These are phyloP conservation scores for Boletus eberwhitei DNA, from an alignment of 768 basidiomycete genomes.

Conservation along the genomic window DNA sequence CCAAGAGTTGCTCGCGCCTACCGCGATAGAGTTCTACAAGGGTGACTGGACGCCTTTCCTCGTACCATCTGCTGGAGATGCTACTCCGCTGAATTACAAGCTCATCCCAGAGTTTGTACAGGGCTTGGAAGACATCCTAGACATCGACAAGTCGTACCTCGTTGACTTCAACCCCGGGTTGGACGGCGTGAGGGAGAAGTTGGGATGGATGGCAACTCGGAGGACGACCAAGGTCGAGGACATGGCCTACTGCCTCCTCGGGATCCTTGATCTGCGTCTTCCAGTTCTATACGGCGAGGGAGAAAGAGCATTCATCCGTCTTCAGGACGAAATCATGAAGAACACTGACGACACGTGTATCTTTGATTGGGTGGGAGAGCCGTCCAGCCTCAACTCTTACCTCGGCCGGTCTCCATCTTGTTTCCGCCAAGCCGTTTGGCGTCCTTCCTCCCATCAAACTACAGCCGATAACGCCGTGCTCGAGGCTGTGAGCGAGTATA, in stretches of 20 bases:
- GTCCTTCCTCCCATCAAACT: not conserved
- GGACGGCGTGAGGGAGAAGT: constrained; percentile 22
- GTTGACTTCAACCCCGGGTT: constrained; percentile 25
- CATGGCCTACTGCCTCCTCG: constrained; percentile 29
- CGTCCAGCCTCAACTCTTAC: constrained; percentile 26
- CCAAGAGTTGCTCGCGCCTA: constrained; percentile 28
- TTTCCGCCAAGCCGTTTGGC: constrained; percentile 15
- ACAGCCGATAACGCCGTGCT: constrained; percentile 6
- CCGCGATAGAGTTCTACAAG: constrained; percentile 23
- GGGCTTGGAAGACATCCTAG: constrained; percentile 11
- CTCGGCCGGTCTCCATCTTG: constrained; percentile 24
- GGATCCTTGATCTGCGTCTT: constrained; percentile 24
- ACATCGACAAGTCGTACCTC: constrained; percentile 21
- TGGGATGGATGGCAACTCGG: constrained; percentile 29
- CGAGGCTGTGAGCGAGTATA: constrained; percentile 12
- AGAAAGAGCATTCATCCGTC: constrained; percentile 20
- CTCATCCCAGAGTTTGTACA: constrained; percentile 19
- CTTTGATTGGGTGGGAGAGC: constrained; percentile 28
- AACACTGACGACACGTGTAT: constrained; percentile 24
- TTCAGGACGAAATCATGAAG: constrained; percentile 30
- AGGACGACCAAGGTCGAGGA: constrained; percentile 30
- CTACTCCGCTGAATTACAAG: constrained; percentile 20
- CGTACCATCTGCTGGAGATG: not conserved
- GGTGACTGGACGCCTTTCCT: constrained; percentile 25
- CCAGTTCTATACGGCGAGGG: constrained; percentile 31